Evolutionary conservation across 768 basidiomycete species (phyloP), one percentile per base, ranked within the genome.

Genomic region (Saitozyma podzolica): DNA sequence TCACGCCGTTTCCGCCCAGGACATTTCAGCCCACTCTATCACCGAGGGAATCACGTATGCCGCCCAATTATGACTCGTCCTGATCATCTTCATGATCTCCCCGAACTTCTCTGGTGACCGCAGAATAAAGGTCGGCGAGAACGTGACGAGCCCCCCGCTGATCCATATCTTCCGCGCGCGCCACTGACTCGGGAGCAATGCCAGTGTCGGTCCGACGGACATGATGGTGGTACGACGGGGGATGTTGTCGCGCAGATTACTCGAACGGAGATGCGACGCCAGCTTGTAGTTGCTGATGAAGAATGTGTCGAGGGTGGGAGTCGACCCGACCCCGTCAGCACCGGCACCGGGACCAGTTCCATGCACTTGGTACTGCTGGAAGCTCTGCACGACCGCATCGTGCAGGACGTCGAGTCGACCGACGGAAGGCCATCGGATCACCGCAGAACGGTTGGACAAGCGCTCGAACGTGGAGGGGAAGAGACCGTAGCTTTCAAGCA

Each of bases 111-210:
- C 59, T 4, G 73, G 73, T 3, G 50, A 51, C 6, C 60, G 40
- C 7, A 74, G 64, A 11, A 74, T 60, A 29, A 74, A 63, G 9
- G 65, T 62, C 14, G 73, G 73, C 0, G 67, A 69, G 59, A 74
- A 74, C 0, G 73, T 71, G 17, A 74, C 68, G 9, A 74, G 54
- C 10, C 67, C 70, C 9, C 73, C 73, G n/a, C 49, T 52, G 0
- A 20, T 29, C 64, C 67, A 69, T n/a, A 66, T 61, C 14, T 19
- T 29, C 20, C 55, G 2, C 1, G 53, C n/a, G 3, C 54, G 16
- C 56, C 60, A 68, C 39, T 58, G 56, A 0, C 39, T 16, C 9
- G 67, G 64, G 19, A 51, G 50, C 17, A 65, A 61, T 10, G 50
- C n/a, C 7, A 66, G 47, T 6, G 57, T 42, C 4, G 67, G 63